Percentiles rank a stretch among this genome's conserved stretches.
Evolutionary conservation across 23 red algal genomes (phyloP).

Genomic region (Gracilaria caudata): DNA sequence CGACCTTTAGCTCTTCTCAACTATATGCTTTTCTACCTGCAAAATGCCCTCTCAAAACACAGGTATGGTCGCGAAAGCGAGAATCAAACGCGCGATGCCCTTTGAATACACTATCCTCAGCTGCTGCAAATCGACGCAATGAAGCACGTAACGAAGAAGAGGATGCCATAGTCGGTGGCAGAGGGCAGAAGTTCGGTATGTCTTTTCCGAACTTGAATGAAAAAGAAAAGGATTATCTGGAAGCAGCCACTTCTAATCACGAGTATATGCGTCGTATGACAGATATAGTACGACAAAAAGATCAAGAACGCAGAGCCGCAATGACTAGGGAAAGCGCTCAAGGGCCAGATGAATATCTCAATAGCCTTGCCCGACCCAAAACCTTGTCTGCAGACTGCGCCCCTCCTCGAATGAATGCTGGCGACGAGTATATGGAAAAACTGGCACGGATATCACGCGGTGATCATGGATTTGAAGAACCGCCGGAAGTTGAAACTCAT

Average conservation of each 20-base stretch:
- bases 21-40: not conserved
- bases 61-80: not conserved
- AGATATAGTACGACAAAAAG: constrained; percentile 16
- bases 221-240: constrained; percentile 45
- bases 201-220: constrained; percentile 32
- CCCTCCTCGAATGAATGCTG: constrained; percentile 22
- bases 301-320: constrained; percentile 29
- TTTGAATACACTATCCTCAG: not conserved
- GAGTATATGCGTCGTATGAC: constrained; percentile 59
- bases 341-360: constrained; percentile 48
- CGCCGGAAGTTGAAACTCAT: not conserved
- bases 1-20: not conserved
- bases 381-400: not conserved
- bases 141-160: constrained; percentile 17
- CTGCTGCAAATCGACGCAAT: not conserved
- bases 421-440: constrained; percentile 39
- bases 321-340: not conserved
- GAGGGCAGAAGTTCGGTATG: constrained; percentile 17
- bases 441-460: constrained; percentile 10
- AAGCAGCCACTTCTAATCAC: constrained; percentile 14
- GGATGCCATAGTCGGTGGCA: constrained; percentile 19
- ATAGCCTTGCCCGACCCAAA: constrained; percentile 28
- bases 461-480: constrained; percentile 12
- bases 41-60: constrained; percentile 1
- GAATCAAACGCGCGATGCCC: not conserved